phyloP scores from a whole-genome alignment of 345 rosid species.

The Arabidopsis suecica region DNA sequence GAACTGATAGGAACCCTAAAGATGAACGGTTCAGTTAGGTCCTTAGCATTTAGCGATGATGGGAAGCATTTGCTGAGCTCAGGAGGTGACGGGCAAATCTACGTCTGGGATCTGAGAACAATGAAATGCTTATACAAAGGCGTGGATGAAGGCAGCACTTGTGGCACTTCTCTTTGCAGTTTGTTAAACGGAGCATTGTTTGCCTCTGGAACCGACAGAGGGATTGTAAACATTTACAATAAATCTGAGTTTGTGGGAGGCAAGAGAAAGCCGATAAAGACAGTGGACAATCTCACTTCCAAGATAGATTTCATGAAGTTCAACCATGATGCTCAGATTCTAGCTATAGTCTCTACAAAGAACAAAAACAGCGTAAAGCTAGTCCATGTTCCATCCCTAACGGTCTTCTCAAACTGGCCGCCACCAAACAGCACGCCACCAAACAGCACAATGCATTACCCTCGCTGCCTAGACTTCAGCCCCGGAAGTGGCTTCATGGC shows the following conservation, averaged over 20 bases:
- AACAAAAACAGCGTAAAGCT: conserved; percentile 79
- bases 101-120: conserved; percentile 91
- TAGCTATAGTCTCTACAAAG: conserved; percentile 79
- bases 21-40: conserved; percentile 88
- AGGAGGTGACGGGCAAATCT: conserved; percentile 92
- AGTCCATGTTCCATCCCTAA: conserved; percentile 71
- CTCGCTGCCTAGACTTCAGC: conserved; percentile 89
- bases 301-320: conserved; percentile 82
- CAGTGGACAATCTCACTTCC: conserved; percentile 79
- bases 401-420: conserved; percentile 85
- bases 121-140: conserved; percentile 80
- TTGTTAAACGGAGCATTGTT: conserved; percentile 64
- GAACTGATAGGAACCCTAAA: conserved; percentile 82
- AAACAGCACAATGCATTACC: conserved; percentile 60
- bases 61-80: conserved; percentile 79
- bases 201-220: conserved; percentile 88
- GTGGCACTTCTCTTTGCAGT: conserved; percentile 73
- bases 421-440: conserved; percentile 59
- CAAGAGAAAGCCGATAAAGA: conserved; percentile 77
- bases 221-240: conserved; percentile 86
- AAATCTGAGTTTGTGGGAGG: conserved; percentile 83
- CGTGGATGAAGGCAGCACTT: conserved; percentile 84
- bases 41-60: conserved; percentile 71
- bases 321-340: conserved; percentile 77
- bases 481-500: conserved; percentile 97